Evolutionary conservation across 1,139 yeast genomes (phyloP), one percentile per base, ranked within the genome.

Genomic region (Zhuliangozyma blackwelliae): DNA sequence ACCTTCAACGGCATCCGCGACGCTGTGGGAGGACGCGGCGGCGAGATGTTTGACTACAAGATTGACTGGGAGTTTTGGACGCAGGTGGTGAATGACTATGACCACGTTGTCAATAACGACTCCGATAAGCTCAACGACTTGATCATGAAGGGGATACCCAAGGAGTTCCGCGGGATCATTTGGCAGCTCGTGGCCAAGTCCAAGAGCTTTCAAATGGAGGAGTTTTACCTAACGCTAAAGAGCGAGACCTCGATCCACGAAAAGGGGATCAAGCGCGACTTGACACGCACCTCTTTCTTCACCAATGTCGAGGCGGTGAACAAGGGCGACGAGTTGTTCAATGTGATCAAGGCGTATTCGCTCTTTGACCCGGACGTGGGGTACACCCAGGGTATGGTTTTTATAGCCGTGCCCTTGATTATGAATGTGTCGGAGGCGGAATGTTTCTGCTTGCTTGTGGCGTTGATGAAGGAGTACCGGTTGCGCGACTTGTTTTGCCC

Each of bases 371-470:
- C 87, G 1, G 97, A 89, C 39, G 96, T 92, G 28, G 98, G 98
- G 0, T 92, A 92, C 55, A 92, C 97, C 1, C 97, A 92, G 59
- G 97, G 98, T 6, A 88, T 92, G 96, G 95, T 94, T 2, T 90
- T 92, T 52, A 77, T 92, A 32, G 77, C 88, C 0, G 89, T 88
- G 7, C 97, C 97, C 0, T 62, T 92, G 37, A 68, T 89, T 36
- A 72, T 90, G 66, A 87, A 86, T 50, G 75, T 88, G 79, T 75
- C 72, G 29, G 96, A 90, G 49, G 71, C 82, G 25, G 97, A 92
- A 55, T 82, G 96, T 7, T 90, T 92, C 61, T 80, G 94, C 43
- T 59, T 90, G 47, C 67, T 92, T 40, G 88, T 83, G 10, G 79
- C 81, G 36, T 67, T 92, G 44, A 90, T 92, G 97, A 82, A 84